Conservation (phyloP, 169 alveolate species). For the Plasmodium malariae region DNA sequence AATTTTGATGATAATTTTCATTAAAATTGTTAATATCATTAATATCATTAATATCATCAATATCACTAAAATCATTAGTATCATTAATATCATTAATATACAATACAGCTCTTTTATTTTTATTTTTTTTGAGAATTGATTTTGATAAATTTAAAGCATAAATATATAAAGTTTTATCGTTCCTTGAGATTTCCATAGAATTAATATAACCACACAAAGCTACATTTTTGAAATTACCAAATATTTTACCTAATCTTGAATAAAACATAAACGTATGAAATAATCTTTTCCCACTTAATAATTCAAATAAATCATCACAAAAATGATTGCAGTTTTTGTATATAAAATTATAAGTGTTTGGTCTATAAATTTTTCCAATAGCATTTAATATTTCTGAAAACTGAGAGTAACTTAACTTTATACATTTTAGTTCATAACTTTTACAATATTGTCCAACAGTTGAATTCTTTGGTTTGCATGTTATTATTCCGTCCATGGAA, state of each 20-base stretch:
- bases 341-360: slow-evolving; percentile 68
- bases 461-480: slow-evolving; percentile 56
- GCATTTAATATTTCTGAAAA: slow-evolving; percentile 66
- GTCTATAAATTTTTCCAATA: slow-evolving; percentile 73
- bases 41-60: no score
- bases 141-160: slow-evolving; percentile 50
- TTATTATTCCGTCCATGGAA: slow-evolving; percentile 68
- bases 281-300: slow-evolving; percentile 68
- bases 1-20: background rate
- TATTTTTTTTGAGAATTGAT: slow-evolving; percentile 51
- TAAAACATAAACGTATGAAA: slow-evolving; percentile 69
- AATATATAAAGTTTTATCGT: slow-evolving; percentile 35
- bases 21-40: slow-evolving; percentile 15
- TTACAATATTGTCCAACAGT: slow-evolving; percentile 44
- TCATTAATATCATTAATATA: slow-evolving; percentile 14
- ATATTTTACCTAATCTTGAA: slow-evolving; percentile 66
- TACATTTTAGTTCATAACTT: slow-evolving; percentile 41
- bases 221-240: slow-evolving; percentile 39
- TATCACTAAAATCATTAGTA: no score
- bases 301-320: slow-evolving; percentile 72
- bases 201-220: slow-evolving; percentile 64
- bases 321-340: slow-evolving; percentile 74
- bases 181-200: slow-evolving; percentile 39
- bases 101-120: background rate
- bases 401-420: slow-evolving; percentile 42